A percentile compares a stretch with the other conserved stretches of the same genome.
These are phyloP conservation scores for Trichoderma simmonsii DNA, from an alignment of 2,329 filamentous ascomycete genomes.

Conservation along the genomic window DNA sequence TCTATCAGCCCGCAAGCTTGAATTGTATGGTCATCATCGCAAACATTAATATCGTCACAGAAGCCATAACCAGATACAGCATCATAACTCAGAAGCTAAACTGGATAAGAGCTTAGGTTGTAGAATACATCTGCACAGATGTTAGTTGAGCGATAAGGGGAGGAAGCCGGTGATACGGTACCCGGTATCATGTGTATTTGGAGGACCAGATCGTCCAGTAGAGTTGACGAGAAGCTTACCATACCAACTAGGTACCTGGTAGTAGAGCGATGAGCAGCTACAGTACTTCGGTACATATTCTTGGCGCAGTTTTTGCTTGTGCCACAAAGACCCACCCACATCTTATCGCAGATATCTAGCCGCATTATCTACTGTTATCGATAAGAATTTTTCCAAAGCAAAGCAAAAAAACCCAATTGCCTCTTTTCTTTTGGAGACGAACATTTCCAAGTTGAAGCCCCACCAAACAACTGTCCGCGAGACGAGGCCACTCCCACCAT, in stretches of 20 bases:
- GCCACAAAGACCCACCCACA: neutral
- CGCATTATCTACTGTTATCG: neutral
- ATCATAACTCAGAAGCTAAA: neutral
- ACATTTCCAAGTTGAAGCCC: conserved; percentile 13
- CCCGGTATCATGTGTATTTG: too few species aligned
- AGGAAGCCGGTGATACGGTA: neutral
- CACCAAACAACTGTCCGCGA: neutral
- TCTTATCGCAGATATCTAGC: neutral
- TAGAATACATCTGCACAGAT: neutral
- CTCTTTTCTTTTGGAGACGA: neutral
- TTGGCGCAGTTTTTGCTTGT: neutral
- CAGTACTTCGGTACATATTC: neutral
- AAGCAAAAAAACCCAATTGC: neutral
- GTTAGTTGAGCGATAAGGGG: neutral
- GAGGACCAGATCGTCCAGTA: neutral
- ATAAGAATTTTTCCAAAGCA: neutral
- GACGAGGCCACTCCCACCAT: conserved; percentile 45
- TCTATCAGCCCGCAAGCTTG: neutral
- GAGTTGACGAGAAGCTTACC: neutral
- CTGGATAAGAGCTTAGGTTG: neutral
- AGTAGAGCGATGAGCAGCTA: too few species aligned
- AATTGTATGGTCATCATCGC: neutral
- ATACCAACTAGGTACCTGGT: too few species aligned
- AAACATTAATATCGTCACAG: neutral
- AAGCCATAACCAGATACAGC: neutral